Evolutionary conservation across 2,329 filamentous ascomycete species (phyloP), one percentile per base, ranked within the genome.

Genomic region (Cytospora piceicola): DNA sequence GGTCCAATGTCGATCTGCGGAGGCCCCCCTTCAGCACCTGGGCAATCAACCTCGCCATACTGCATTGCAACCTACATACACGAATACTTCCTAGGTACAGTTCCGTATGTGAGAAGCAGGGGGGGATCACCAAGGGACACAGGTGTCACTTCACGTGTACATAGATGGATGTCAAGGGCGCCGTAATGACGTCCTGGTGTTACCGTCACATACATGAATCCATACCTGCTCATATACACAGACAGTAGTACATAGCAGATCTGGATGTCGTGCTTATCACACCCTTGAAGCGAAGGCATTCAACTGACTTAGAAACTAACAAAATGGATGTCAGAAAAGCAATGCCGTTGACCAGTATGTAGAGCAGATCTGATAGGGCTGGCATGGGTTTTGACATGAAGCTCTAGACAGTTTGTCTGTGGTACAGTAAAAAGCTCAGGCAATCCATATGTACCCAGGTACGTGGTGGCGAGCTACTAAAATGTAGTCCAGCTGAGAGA

Each of bases 1-100:
- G 42, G n/a, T 49, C 46, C 46, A 49, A 24, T 24, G 46, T 49
- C 46, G n/a, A 49, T 49, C 46, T 46, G 42, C 42, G 20, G 42
- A n/a, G 42, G 42, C 42, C 8, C 42, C 20, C 42, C 11, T 46
- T 46, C 42, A 46, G 39, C 39, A 15, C 17, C 11, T 6, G 17
- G 15, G 1, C 15, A 17, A 46, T 46, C 20, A 9, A 46, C 42
- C 11, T n/a, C 39, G 39, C 39, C 39, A 17, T 42, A 6, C 14
- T 42, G 20, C 15, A n/a, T n/a, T n/a, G n/a, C n/a, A n/a, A n/a
- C n/a, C n/a, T 17, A 7, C 20, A 42, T 17, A 7, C 15, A 42
- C 17, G 1, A 4, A 2, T 17, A 20, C 39, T 42, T 12, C 36
- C 12, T n/a, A 46, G 17, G 20, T n/a, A 46, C 20, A 22, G 42